Conservation (phyloP, 2,329 filamentous ascomycete species). For the Talaromyces sp. region DNA sequence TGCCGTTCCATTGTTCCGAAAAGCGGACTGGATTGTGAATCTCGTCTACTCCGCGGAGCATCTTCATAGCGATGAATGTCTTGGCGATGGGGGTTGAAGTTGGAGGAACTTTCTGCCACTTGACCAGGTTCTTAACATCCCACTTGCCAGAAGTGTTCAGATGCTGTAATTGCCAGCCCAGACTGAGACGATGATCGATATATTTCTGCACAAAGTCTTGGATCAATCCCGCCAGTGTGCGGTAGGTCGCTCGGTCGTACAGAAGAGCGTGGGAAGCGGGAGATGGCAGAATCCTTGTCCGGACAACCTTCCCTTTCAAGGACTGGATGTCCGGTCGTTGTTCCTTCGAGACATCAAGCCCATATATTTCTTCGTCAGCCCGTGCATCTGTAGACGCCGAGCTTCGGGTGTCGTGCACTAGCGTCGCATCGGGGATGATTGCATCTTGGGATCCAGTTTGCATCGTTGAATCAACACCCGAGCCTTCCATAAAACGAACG, state of each 20-base stretch:
- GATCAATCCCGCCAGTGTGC: conserved; percentile 72
- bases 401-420: conserved; percentile 22
- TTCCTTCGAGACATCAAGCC: conserved; percentile 17
- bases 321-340: conserved; percentile 10
- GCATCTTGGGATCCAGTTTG: conserved; percentile 20
- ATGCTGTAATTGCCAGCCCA: conserved; percentile 87
- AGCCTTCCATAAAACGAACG: conserved; percentile 37
- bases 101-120: conserved; percentile 76
- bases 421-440: conserved; percentile 29
- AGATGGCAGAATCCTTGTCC: conserved; percentile 64
- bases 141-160: conserved; percentile 88
- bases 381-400: conserved; percentile 15
- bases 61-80: conserved; percentile 87
- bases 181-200: conserved; percentile 70
- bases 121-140: conserved; percentile 93
- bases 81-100: conserved; percentile 73
- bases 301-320: conserved; percentile 46
- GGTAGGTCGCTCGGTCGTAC: conserved; percentile 70
- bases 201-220: conserved; percentile 72
- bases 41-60: conserved; percentile 81
- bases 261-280: conserved; percentile 80
- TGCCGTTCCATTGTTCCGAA: conserved; percentile 58
- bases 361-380: conserved; percentile 27
- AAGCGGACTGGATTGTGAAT: conserved; percentile 72
- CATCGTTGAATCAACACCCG: conserved; percentile 23